Evolutionary conservation across 1,139 yeast species (phyloP), one percentile per base, ranked within the genome.

Genomic region (Kurtzmaniella natalensis): DNA sequence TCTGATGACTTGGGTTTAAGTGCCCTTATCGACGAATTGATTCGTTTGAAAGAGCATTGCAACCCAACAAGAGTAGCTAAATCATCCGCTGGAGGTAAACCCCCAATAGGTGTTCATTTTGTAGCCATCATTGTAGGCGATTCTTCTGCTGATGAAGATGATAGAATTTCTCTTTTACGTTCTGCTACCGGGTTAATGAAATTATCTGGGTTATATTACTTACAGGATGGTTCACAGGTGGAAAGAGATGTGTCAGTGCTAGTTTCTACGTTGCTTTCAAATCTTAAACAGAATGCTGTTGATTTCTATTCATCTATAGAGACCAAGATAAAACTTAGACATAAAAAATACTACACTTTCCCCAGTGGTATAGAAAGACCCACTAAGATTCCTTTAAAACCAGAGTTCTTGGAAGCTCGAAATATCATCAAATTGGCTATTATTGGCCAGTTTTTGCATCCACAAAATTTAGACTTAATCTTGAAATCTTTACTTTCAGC

Each of bases 331-430:
- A 61, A 56, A 34, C 68, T 61, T 35, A 46, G 74, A 9, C 44
- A 51, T 39, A 57, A 55, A 30, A 68, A 69, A 40, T 66, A 63
- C 43, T 68, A 69, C 43, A 43, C 64, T 1, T 49, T 54, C 22
- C 70, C 72, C 1, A 43, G 59, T 3, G 43, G 56, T 3, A 36
- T 39, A 8, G 41, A 35, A 10, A 41, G 57, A 3, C 59, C 58
- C 24, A 64, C 72, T 0, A 45, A 47, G 4, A 46, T 68, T 3
- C 57, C 53, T 31, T 41, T 69, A 18, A 51, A 66, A 0, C 74
- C 74, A 1, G 53, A 52, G 36, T 62, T 63, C 31, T 50, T 68
- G 13, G 74, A 65, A 36, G 57, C 69, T 0, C 47, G 74, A 30
- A 68, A 65, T 41, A 40, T 59, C 30, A 53, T 67, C 23, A 69